Evolutionary conservation across 306 rosid species (phyloP).

Genomic region (Cicer yamashitae): DNA sequence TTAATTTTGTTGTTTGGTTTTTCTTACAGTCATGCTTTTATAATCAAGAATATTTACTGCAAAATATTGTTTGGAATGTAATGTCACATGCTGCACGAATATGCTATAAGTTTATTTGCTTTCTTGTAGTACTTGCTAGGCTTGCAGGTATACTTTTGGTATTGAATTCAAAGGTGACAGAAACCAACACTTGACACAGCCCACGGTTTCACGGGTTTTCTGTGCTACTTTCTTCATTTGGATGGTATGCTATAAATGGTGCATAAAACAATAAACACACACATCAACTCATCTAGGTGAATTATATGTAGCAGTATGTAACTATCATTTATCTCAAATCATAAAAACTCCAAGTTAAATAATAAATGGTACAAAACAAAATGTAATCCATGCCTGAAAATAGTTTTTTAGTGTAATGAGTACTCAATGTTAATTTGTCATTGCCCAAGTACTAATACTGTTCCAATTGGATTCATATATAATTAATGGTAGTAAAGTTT

Average conservation of each 20-base stretch:
- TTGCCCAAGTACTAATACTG: background rate
- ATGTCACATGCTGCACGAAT: background rate
- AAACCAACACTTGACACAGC: background rate
- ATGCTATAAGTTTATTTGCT: background rate
- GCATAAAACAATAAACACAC: too few species aligned
- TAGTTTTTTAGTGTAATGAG: constrained; percentile 26
- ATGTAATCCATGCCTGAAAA: background rate
- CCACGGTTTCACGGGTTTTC: background rate
- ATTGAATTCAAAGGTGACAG: constrained; percentile 5
- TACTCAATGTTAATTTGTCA: constrained; percentile 36
- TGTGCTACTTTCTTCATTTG: background rate
- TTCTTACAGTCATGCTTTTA: background rate
- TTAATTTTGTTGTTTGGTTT: constrained; percentile 8
- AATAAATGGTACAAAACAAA: background rate
- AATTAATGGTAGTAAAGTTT: constrained; percentile 28
- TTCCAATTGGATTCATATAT: constrained; percentile 36
- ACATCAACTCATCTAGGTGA: background rate
- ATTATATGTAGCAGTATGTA: constrained; percentile 28
- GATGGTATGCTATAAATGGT: too few species aligned
- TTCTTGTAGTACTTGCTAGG: background rate
- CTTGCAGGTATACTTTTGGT: background rate
- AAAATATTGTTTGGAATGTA: background rate
- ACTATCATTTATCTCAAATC: constrained; percentile 34
- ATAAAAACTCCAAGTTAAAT: constrained; percentile 27
- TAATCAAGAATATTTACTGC: background rate